Evolutionary conservation across 345 rosid species (phyloP).

Genomic region (Clausena lansium): DNA sequence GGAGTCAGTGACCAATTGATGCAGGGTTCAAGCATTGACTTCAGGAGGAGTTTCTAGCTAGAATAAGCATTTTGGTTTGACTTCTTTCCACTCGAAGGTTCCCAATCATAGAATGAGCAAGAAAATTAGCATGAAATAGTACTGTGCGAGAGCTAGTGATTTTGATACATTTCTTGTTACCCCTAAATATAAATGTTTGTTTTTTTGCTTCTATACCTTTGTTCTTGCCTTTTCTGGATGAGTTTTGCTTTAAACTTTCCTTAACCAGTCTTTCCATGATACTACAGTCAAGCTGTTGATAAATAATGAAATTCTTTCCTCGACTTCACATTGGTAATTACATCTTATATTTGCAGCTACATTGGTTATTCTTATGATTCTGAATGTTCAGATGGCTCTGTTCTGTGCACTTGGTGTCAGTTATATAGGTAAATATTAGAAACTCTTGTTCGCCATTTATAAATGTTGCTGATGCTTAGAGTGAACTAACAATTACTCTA

Average conservation of each 20-base stretch:
- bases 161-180: not conserved
- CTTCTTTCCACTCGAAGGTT: not conserved
- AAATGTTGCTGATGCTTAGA: not conserved
- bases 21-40: not conserved
- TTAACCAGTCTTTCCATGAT: not conserved
- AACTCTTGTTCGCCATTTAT: not conserved
- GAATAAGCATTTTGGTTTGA: not conserved
- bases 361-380: constrained; percentile 52
- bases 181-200: not conserved
- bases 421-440: constrained; percentile 56
- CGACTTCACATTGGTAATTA: not conserved
- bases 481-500: not conserved
- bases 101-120: not conserved
- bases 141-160: not conserved
- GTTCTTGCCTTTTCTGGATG: not conserved
- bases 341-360: constrained; percentile 55
- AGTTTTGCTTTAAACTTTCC: not conserved
- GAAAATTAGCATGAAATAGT: not conserved
- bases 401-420: constrained; percentile 64
- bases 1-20: not conserved
- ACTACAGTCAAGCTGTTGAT: not conserved
- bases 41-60: not conserved
- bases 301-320: not conserved
- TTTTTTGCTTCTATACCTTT: not conserved
- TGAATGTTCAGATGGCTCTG: constrained; percentile 89